A percentile compares a stretch with the other conserved stretches of the same genome.
Conservation (phyloP, 2,329 filamentous ascomycete species). For the Emmonsiellopsis sp. region DNA sequence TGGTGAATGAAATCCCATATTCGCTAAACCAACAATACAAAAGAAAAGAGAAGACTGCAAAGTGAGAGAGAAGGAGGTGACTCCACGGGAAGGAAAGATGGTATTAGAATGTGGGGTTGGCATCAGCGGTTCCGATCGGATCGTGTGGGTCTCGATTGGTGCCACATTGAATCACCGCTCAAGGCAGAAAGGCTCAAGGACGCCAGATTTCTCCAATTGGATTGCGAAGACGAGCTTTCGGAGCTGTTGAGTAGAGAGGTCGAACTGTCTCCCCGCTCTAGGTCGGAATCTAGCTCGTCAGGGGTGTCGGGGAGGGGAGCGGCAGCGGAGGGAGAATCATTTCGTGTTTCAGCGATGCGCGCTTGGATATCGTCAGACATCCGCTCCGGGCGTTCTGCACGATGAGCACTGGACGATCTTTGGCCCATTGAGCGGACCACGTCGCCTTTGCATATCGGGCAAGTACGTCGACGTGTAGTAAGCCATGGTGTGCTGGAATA, state of each 20-base stretch:
- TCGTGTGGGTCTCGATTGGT: slow-evolving; percentile 24
- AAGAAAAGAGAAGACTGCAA: slow-evolving; percentile 2
- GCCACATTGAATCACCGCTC: slow-evolving; percentile 38
- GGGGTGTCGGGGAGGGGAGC: slow-evolving; percentile 33
- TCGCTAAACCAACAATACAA: slow-evolving; percentile 3
- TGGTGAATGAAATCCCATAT: background rate
- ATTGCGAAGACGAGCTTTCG: slow-evolving; percentile 19
- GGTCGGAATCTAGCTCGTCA: slow-evolving; percentile 30
- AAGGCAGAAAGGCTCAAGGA: slow-evolving; percentile 36
- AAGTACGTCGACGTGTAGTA: slow-evolving; percentile 89
- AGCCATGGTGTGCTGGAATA: slow-evolving; percentile 78
- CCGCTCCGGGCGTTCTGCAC: slow-evolving; percentile 25
- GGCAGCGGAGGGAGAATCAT: slow-evolving; percentile 42
- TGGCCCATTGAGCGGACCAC: slow-evolving; percentile 56
- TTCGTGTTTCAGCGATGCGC: slow-evolving; percentile 35
- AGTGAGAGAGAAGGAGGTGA: slow-evolving; percentile 1
- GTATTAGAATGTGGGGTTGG: background rate
- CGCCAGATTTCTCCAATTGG: slow-evolving; percentile 35
- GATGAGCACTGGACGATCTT: background rate
- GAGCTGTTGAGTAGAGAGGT: slow-evolving; percentile 22
- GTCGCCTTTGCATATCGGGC: slow-evolving; percentile 96
- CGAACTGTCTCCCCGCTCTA: slow-evolving; percentile 31
- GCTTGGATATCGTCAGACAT: slow-evolving; percentile 37
- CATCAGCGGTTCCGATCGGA: slow-evolving; percentile 29
- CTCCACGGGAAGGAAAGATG: slow-evolving; percentile 10